Conservation (phyloP, 345 rosid genomes). For the Eucalyptus grandis region DNA sequence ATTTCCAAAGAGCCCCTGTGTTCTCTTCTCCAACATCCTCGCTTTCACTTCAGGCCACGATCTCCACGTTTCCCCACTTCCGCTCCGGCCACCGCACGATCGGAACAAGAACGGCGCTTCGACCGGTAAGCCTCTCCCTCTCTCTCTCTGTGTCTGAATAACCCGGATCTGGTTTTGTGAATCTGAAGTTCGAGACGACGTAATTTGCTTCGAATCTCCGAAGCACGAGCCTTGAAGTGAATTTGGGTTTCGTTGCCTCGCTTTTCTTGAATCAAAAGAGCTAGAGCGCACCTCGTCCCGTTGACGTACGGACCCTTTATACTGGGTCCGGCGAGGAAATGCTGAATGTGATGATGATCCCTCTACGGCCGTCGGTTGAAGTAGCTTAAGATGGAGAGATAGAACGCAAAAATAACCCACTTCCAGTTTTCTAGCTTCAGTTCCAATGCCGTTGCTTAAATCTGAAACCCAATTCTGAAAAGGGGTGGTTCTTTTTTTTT, state of each 20-base stretch:
- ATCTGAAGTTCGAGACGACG: neutral
- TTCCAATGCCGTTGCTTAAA: neutral
- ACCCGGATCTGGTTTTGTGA: neutral
- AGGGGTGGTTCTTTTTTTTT: neutral
- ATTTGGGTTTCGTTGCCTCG: neutral
- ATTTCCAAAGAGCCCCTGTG: neutral
- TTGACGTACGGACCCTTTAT: neutral
- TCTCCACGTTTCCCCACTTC: neutral
- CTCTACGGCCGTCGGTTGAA: neutral
- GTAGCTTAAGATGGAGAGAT: neutral
- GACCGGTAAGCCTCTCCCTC: neutral
- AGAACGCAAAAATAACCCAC: neutral
- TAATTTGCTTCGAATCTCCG: neutral
- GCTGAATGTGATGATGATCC: neutral
- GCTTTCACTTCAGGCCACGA: neutral
- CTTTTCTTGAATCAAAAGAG: neutral
- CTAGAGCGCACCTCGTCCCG: neutral
- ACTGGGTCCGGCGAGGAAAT: neutral
- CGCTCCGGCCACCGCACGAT: neutral
- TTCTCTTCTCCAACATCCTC: neutral
- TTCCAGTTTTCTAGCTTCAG: neutral
- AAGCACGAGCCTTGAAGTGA: neutral
- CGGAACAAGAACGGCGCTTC: neutral
- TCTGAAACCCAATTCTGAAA: neutral
- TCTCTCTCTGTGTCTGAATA: neutral